phyloP scores from a whole-genome alignment of 139 green algal species.

The Picochlorum sp. region DNA sequence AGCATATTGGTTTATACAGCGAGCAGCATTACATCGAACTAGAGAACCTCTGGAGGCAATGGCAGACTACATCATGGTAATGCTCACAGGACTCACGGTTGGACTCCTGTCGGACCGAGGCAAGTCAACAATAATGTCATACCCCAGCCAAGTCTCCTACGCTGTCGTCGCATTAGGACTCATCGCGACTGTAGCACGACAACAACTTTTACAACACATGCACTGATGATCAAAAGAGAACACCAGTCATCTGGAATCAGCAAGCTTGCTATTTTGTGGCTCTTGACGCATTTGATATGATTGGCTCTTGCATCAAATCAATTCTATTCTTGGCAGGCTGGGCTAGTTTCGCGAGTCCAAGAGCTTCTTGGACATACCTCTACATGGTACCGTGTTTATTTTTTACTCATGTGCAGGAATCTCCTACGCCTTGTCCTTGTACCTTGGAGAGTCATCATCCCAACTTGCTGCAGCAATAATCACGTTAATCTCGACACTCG shows the following conservation, averaged over 20 bases:
- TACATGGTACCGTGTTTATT: conserved; percentile 40
- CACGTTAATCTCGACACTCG: conserved; percentile 36
- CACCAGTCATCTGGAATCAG: conserved; percentile 30
- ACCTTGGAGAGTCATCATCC: conserved; percentile 32
- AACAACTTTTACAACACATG: conserved; percentile 32
- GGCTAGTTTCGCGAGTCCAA: conserved; percentile 28
- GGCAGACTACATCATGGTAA: conserved; percentile 43
- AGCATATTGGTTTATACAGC: conserved; percentile 32
- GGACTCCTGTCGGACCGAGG: conserved; percentile 42
- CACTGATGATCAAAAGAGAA: conserved; percentile 35
- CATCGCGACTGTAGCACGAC: conserved; percentile 37
- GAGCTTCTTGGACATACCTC: conserved; percentile 45
- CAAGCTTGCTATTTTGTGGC: conserved; percentile 39
- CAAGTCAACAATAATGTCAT: conserved; percentile 35
- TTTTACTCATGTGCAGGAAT: conserved; percentile 40
- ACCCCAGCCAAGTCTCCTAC: conserved; percentile 36
- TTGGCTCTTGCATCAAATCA: conserved; percentile 23
- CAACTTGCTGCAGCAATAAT: conserved; percentile 44
- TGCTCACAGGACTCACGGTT: conserved; percentile 38
- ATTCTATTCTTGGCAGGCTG: conserved; percentile 40
- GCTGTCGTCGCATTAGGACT: conserved; percentile 43
- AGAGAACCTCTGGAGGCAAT: conserved; percentile 35
- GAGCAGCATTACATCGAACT: conserved; percentile 17
- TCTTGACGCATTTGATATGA: conserved; percentile 35
- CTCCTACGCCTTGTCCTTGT: conserved; percentile 38